phyloP scores from a whole-genome alignment of 305 asterid genomes.

The Coffea humblotiana region DNA sequence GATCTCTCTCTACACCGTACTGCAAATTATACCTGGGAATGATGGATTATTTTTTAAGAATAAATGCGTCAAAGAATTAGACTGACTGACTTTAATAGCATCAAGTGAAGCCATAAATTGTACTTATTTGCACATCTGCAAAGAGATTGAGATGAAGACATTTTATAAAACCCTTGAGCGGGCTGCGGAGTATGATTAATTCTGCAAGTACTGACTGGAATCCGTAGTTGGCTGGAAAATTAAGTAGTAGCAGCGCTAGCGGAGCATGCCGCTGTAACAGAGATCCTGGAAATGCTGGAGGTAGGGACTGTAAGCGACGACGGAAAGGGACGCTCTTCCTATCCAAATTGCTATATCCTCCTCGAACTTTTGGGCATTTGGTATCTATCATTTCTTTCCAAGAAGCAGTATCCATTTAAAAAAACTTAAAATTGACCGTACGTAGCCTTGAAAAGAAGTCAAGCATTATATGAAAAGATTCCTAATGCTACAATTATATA shows the following conservation, averaged over 20 bases:
- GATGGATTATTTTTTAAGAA: background rate
- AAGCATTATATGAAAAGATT: background rate
- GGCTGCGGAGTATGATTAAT: too few species aligned
- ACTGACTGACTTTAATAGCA: background rate
- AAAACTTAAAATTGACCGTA: background rate
- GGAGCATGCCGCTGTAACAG: background rate
- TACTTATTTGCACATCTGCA: background rate
- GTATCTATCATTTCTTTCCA: background rate
- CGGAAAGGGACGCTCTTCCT: slow-evolving; percentile 11
- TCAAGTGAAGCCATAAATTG: too few species aligned
- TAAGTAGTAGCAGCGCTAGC: too few species aligned
- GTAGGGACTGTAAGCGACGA: background rate
- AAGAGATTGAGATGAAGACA: background rate
- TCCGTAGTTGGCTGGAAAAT: too few species aligned
- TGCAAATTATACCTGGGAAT: background rate
- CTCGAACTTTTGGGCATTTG: background rate
- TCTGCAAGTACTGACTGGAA: too few species aligned
- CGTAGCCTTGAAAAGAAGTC: background rate
- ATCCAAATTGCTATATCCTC: slow-evolving; percentile 4
- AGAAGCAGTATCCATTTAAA: background rate
- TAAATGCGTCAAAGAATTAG: background rate
- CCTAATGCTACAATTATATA: background rate
- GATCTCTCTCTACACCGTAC: too few species aligned
- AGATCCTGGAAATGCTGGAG: background rate
- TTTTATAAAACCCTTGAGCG: too few species aligned